Evolutionary conservation across 805 yeast genomes (phyloP).

Genomic region (Wickerhamiella brachini): DNA sequence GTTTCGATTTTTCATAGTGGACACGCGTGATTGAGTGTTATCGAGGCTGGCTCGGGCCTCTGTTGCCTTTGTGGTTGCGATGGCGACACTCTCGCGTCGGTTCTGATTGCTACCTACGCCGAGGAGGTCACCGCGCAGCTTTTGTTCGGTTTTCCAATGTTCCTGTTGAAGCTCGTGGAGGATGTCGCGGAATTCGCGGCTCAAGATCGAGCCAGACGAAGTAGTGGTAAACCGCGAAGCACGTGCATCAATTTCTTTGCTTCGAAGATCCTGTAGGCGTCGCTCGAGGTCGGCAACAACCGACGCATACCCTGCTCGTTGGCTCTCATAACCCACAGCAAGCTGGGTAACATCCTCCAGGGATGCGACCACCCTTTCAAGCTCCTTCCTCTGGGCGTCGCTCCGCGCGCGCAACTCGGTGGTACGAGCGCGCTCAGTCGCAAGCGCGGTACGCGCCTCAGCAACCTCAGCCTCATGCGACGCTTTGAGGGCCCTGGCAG

Average conservation of each 20-base stretch:
- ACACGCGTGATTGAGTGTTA: not conserved
- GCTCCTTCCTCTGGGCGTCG: conserved; percentile 21
- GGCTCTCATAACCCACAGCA: conserved; percentile 25
- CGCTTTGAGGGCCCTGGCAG: not conserved
- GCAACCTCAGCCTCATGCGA: conserved; percentile 2
- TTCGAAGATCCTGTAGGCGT: conserved; percentile 16
- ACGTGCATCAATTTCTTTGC: conserved; percentile 12
- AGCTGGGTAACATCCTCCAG: conserved; percentile 27
- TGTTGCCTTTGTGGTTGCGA: not conserved
- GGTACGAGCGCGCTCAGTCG: conserved; percentile 11
- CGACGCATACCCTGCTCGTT: conserved; percentile 12
- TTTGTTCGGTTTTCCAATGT: not conserved
- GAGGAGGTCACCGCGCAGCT: not conserved
- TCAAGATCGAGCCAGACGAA: not conserved
- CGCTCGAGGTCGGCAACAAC: conserved; percentile 17
- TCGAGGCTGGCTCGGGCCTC: not conserved
- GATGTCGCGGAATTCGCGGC: conserved; percentile 1
- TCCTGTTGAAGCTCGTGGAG: not conserved
- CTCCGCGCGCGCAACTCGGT: conserved; percentile 20
- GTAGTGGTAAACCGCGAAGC: conserved; percentile 3
- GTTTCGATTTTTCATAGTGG: not conserved
- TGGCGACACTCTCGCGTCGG: not conserved
- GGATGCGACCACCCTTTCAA: conserved; percentile 20
- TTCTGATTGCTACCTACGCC: not conserved
- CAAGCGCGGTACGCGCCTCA: conserved; percentile 7